Percentiles rank a stretch among this genome's conserved stretches.
phyloP scores from a whole-genome alignment of 2,329 filamentous ascomycete genomes.

The Botryosphaeria dothidea region DNA sequence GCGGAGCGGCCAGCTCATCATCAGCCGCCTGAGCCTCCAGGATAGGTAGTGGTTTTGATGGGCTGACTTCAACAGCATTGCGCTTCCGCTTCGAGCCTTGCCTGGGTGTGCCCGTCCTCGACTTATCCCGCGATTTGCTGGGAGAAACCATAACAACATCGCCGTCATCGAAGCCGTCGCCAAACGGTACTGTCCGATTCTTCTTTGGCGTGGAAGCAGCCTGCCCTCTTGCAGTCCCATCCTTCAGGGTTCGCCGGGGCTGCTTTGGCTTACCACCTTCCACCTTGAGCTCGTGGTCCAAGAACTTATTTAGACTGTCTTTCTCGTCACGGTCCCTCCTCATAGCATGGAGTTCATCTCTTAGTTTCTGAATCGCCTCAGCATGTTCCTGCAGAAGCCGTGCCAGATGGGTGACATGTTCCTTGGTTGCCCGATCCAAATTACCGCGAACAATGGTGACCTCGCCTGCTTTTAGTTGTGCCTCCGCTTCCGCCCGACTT shows the following conservation, averaged over 20 bases:
- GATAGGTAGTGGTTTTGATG: conserved; percentile 60
- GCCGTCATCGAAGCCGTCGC: conserved; percentile 76
- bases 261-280: conserved; percentile 49
- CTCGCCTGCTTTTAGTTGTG: conserved; percentile 61
- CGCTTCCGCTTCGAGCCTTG: conserved; percentile 69
- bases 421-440: conserved; percentile 60
- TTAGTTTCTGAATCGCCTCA: conserved; percentile 65
- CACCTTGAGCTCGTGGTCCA: conserved; percentile 70
- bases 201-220: conserved; percentile 61
- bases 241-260: conserved; percentile 37
- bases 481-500: conserved; percentile 32
- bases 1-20: background rate
- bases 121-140: conserved; percentile 49
- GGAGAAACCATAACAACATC: conserved; percentile 59
- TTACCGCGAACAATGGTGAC: conserved; percentile 74
- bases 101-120: conserved; percentile 61
- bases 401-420: conserved; percentile 64
- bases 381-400: conserved; percentile 63
- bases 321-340: conserved; percentile 65
- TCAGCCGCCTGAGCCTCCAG: conserved; percentile 28
- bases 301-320: conserved; percentile 70
- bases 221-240: conserved; percentile 8
- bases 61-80: conserved; percentile 61
- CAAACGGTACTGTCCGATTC: conserved; percentile 59
- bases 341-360: conserved; percentile 65